phyloP scores from a whole-genome alignment of 2,329 filamentous ascomycete species.

The Epichloe scottii region DNA sequence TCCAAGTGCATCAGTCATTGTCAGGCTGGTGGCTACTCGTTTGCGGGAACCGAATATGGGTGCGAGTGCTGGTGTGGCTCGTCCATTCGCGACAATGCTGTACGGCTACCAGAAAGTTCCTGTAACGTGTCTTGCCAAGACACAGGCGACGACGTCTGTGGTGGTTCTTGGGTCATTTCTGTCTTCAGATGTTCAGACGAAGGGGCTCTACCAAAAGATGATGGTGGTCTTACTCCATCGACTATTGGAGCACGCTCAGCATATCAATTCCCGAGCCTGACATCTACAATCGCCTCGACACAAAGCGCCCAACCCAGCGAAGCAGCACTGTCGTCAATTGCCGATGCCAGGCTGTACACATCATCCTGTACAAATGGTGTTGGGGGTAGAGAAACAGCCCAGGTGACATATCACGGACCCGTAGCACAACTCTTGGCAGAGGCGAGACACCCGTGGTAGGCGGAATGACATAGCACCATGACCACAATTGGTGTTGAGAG shows the following conservation, averaged over 20 bases:
- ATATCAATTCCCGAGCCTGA: background rate
- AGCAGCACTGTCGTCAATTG: background rate
- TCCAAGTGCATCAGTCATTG: constrained; percentile 37
- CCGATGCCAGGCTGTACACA: background rate
- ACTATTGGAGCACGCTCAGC: background rate
- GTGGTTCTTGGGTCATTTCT: constrained; percentile 16
- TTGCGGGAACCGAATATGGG: constrained; percentile 37
- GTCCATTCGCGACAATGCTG: constrained; percentile 12
- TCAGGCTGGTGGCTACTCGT: constrained; percentile 22
- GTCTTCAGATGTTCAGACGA: constrained; percentile 8
- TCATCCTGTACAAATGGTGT: background rate
- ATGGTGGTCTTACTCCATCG: background rate
- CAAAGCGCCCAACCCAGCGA: background rate
- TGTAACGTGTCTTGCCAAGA: constrained; percentile 14
- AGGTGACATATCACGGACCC: background rate
- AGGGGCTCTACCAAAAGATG: background rate
- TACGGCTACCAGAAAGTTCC: constrained; percentile 13
- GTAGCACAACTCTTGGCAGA: constrained; percentile 5
- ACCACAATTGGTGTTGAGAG: background rate
- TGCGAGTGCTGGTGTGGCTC: constrained; percentile 40
- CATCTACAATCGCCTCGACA: background rate
- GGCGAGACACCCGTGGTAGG: constrained; percentile 1
- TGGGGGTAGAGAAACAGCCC: background rate
- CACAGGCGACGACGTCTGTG: constrained; percentile 9
- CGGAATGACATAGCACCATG: background rate